Evolutionary conservation across 108 stramenopile genomes (phyloP), one percentile per base, ranked within the genome.

Genomic region (Fragilariopsis cylindrus): DNA sequence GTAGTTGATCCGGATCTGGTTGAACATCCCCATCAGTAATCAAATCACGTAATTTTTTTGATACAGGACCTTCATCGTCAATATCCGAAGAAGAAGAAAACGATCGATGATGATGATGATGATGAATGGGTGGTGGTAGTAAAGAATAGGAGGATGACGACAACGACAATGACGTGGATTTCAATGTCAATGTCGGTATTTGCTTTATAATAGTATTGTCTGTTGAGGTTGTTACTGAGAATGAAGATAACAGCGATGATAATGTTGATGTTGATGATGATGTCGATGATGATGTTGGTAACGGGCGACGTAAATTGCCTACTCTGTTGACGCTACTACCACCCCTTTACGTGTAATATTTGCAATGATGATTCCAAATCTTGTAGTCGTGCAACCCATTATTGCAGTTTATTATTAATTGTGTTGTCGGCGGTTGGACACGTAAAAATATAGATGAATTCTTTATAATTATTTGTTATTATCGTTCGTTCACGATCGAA

Each of bases 1-100:
- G 57, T 18, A 86, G 57, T 81, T 94, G 92, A 70, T 94, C 89
- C 4, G 74, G 70, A 78, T 94, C 92, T 11, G 71, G 54, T 18
- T 77, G 68, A 0, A 89, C 60, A 19, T 82, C 69, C 9, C 81
- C 81, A 30, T 83, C 63, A 48, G 56, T 55, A 18, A 86, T 70
- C 75, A 90, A 54, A 2, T 72, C 54, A 40, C 77, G 52, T 21
- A 80, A 57, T 71, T 58, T 57, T n/a, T 2, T 44, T 30, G 73
- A 66, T 0, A 80, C 60, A 9, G 52, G 64, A 42, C 74, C 74
- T 30, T 30, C 30, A 11, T 41, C 40, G 39, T 57, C 49, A 52
- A 0, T 41, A 57, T 15, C 11, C 2, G 58, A 21, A 16, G 19
- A 30, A 21, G 12, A 6, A 3, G 57, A 21, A 5, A 42, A 62